These are phyloP conservation scores for Agaricales sp. DNA, from an alignment of 1,284 basidiomycete genomes.

Conservation along the genomic window DNA sequence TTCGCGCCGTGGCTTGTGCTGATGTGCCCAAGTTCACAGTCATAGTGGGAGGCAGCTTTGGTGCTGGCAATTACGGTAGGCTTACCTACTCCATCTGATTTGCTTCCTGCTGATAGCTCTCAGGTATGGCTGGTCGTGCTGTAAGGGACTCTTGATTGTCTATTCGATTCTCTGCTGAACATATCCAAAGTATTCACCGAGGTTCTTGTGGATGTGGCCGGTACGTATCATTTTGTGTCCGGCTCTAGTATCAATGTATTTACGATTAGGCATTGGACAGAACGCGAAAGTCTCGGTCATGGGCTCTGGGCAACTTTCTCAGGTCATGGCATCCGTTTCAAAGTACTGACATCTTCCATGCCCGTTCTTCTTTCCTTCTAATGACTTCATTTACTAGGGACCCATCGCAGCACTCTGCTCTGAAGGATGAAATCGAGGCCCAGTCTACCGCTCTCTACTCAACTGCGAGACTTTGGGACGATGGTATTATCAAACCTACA, in stretches of 20 bases:
- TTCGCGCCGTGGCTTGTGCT: slow-evolving; percentile 89
- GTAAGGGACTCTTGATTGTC: slow-evolving; percentile 31
- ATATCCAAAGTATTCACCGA: slow-evolving; percentile 66
- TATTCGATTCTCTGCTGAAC: slow-evolving; percentile 3
- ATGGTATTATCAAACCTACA: slow-evolving; percentile 87
- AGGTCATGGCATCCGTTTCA: slow-evolving; percentile 88
- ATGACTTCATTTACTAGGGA: slow-evolving; percentile 36
- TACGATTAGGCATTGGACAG: slow-evolving; percentile 29
- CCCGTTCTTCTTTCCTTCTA: background rate
- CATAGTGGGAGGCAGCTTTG: slow-evolving; percentile 91
- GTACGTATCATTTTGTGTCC: slow-evolving; percentile 32
- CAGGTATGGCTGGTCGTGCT: slow-evolving; percentile 82
- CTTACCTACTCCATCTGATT: slow-evolving; percentile 16
- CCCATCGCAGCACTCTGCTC: slow-evolving; percentile 58
- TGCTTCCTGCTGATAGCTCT: slow-evolving; percentile 3
- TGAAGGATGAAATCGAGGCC: slow-evolving; percentile 76
- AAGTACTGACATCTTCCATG: no score
- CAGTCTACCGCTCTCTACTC: slow-evolving; percentile 85
- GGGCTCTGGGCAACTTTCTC: slow-evolving; percentile 87
- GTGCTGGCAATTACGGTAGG: slow-evolving; percentile 90
- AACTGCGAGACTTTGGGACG: slow-evolving; percentile 88
- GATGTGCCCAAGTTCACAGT: slow-evolving; percentile 93
- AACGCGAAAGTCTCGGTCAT: slow-evolving; percentile 95
- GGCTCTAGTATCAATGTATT: slow-evolving; percentile 6
- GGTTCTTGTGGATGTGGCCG: slow-evolving; percentile 98